Base-by-base conservation (phyloP, 2,329 filamentous ascomycete species). In the Calonectria honghensis region DNA sequence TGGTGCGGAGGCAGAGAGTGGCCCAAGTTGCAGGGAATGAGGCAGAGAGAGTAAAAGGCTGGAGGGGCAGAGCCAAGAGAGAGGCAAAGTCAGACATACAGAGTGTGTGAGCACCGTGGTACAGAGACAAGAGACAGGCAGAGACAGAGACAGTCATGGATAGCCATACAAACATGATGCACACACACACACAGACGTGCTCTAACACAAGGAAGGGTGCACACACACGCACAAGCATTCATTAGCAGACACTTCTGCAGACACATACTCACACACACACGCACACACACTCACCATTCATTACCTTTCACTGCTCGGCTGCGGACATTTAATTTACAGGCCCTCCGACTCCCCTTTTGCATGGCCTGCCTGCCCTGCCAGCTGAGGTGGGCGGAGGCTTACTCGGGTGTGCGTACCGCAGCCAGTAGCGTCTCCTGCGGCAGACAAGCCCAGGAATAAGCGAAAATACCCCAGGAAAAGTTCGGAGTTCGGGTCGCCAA, bases 401-500 rank as follows among this genome's bases (percentile, higher is more conserved):
- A 41, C 57, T 61, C 41, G 37, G 61, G 37, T 65, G 37, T n/a
- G 18, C 39, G 41, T 31, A 59, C 32, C 32, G 32, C 11, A 4
- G 35, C 35, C 57, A 61, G 57, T 41, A 9, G n/a, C 57, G 57
- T 24, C 6, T 13, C 14, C n/a, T 18, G 18, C 18, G 9, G 41
- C 41, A 48, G 39, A 20, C 18, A 35, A 61, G 54, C 11, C 54
- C 54, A 41, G 57, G 16, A 24, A 41, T 61, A 61, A 61, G 57
- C 57, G 57, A 61, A 61, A 61, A 61, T 61, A 61, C 57, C 57
- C 57, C 57, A 61, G 57, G 57, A 61, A 61, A 61, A 61, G 57
- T 29, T 61, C 57, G 57, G 57, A 61, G 57, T 61, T 61, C 57
- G 57, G 57, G 57, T 61, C 57, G 57, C 35, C 57, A 61, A 61